These are phyloP conservation scores for Coemansia pectinata DNA, from an alignment of 192 early-diverging fungal species.

Conservation along the genomic window DNA sequence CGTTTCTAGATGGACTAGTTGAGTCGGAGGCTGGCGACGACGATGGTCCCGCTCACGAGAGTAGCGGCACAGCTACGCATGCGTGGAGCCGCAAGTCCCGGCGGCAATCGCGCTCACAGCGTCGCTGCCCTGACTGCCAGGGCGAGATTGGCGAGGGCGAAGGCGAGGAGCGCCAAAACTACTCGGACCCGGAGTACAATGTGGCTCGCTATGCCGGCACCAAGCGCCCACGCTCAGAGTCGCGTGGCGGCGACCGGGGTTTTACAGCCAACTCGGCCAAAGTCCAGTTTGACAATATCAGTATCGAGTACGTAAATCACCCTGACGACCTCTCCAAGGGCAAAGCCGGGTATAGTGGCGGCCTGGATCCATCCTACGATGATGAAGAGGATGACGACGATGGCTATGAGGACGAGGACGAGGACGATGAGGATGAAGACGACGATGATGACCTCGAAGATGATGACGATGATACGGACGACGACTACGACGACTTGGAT, in stretches of 20 bases:
- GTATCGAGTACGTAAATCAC: not conserved
- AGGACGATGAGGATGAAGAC: slow-evolving; percentile 21
- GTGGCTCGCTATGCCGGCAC: slow-evolving; percentile 7
- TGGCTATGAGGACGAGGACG: slow-evolving; percentile 9
- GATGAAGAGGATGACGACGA: slow-evolving; percentile 14
- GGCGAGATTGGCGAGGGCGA: slow-evolving; percentile 44
- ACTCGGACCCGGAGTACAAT: slow-evolving; percentile 18
- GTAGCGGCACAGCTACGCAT: slow-evolving; percentile 38
- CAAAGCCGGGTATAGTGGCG: not conserved
- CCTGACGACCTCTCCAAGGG: not conserved
- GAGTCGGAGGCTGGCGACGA: slow-evolving; percentile 44
- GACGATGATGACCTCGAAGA: slow-evolving; percentile 60
- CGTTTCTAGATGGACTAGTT: slow-evolving; percentile 32
- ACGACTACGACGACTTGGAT: slow-evolving; percentile 65
- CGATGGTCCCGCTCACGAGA: slow-evolving; percentile 49
- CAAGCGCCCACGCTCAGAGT: slow-evolving; percentile 33
- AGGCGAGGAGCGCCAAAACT: slow-evolving; percentile 23
- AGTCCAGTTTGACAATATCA: not conserved
- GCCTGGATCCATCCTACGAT: not conserved
- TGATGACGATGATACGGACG: slow-evolving; percentile 64
- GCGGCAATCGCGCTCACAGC: slow-evolving; percentile 11
- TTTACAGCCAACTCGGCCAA: not conserved
- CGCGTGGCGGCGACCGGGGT: not conserved
- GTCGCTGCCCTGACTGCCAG: slow-evolving; percentile 47
- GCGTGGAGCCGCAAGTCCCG: not conserved